Conservation (phyloP, 129 eudicot genomes). For the Centaurea solstitialis region DNA sequence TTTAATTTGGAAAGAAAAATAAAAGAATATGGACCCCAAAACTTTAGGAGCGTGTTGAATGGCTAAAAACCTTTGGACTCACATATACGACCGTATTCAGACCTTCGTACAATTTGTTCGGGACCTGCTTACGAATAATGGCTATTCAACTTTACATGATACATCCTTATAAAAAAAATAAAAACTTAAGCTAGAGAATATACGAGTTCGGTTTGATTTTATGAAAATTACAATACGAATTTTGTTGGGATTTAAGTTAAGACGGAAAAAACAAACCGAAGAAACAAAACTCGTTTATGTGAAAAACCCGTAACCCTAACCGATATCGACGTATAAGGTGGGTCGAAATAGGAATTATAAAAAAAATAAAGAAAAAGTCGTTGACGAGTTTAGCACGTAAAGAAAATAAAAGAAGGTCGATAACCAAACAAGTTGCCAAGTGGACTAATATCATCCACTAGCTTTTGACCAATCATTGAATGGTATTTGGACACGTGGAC, state of each 20-base stretch:
- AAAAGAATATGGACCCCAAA: neutral
- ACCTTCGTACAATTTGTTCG: neutral
- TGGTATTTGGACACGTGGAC: conserved; percentile 2
- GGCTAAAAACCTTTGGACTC: neutral
- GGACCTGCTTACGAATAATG: neutral
- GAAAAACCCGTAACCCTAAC: neutral
- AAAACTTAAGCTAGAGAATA: neutral
- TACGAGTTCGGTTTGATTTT: neutral
- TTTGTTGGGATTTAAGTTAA: neutral
- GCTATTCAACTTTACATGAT: neutral
- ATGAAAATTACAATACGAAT: neutral
- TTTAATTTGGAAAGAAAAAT: neutral
- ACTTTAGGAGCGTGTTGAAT: neutral
- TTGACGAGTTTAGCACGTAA: conserved; percentile 16
- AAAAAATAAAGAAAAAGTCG: conserved; percentile 9
- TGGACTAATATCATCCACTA: conserved; percentile 18
- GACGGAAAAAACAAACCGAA: neutral
- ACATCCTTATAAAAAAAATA: too few species aligned
- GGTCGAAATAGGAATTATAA: neutral
- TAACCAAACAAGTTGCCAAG: conserved; percentile 32
- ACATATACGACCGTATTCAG: neutral
- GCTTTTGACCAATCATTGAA: neutral
- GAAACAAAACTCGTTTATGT: neutral
- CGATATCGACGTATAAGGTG: neutral
- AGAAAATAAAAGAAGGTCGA: conserved; percentile 5